These are phyloP conservation scores for Cochlearia excelsa DNA, from an alignment of 345 rosid species.

Conservation along the genomic window DNA sequence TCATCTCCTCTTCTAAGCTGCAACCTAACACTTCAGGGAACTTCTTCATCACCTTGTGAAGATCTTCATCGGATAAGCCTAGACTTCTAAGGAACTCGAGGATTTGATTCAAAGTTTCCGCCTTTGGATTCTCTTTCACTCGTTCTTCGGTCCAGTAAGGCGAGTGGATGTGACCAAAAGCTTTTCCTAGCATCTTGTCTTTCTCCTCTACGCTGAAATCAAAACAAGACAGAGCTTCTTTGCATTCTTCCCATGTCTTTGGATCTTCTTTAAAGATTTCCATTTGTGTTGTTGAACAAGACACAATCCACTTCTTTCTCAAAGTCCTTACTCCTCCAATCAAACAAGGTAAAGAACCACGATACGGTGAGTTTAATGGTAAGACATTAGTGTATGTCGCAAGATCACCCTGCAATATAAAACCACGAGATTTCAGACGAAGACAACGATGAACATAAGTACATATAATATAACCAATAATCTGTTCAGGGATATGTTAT, in stretches of 20 bases:
- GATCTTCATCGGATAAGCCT: slow-evolving; percentile 60
- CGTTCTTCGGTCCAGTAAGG: slow-evolving; percentile 95
- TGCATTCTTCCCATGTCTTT: slow-evolving; percentile 77
- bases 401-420: slow-evolving; percentile 46
- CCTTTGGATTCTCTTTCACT: slow-evolving; percentile 55
- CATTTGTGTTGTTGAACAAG: slow-evolving; percentile 43
- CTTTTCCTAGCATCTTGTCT: slow-evolving; percentile 87
- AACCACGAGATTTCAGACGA: slow-evolving; percentile 10
- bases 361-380: slow-evolving; percentile 28
- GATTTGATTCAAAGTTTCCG: slow-evolving; percentile 46
- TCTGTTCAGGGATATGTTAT: slow-evolving; percentile 13
- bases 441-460: background rate
- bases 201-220: slow-evolving; percentile 58
- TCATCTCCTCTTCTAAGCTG: slow-evolving; percentile 64
- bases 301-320: slow-evolving; percentile 44
- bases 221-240: slow-evolving; percentile 60
- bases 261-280: slow-evolving; percentile 45
- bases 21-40: slow-evolving; percentile 93
- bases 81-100: slow-evolving; percentile 63
- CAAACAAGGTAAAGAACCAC: slow-evolving; percentile 11
- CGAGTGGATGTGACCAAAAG: slow-evolving; percentile 74
- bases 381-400: slow-evolving; percentile 28
- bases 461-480: background rate
- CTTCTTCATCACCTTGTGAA: slow-evolving; percentile 69
- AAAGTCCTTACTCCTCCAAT: slow-evolving; percentile 23